Base-by-base conservation (phyloP, 345 rosid genomes). In the Angophora floribunda region DNA sequence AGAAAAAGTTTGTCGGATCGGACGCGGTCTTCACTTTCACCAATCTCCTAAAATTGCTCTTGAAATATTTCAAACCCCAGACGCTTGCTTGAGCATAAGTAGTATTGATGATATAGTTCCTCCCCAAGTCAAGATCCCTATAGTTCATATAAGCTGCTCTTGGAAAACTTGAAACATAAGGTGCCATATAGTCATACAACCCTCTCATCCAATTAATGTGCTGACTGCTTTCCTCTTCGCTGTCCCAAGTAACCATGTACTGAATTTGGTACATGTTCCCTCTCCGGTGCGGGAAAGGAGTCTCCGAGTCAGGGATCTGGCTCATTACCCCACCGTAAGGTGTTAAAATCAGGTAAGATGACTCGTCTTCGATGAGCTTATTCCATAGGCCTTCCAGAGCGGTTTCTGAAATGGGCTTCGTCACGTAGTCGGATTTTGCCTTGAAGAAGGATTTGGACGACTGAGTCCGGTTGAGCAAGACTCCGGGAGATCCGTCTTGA, bases 291-390 rank as follows among this genome's bases (percentile, higher is more conserved):
- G 94, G 94, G 88, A 92, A 93, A 4, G 94, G 93, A 78, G 36
- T 78, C 61, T 87, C 87, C 9, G 89, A 90, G 55, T 91, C 92
- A 13, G 91, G 86, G 57, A 93, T 92, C 63, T 70, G 88, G 47
- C 90, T 86, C 92, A 89, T 89, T 61, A 89, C 93, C 51, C 98
- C 98, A 7, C 99, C 98, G 24, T 93, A 97, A 2, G 99, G 98
- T 44, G 88, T 95, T 97, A 94, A 95, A 84, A 94, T 93, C 94
- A 92, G 93, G 82, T 93, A 52, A 3, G 98, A 95, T 7, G 30
- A 51, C 2, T 93, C 97, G 82, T 95, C 97, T 86, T 93, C 65
- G 1, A 93, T 10, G 11, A 94, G 10, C 57, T 91, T 94, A 82
- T 89, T 78, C 93, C 95, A 96, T 2, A 96, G 87, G 63, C 95